These are phyloP conservation scores for Candida xiaguanensis DNA, from an alignment of 805 yeast species.

Conservation along the genomic window DNA sequence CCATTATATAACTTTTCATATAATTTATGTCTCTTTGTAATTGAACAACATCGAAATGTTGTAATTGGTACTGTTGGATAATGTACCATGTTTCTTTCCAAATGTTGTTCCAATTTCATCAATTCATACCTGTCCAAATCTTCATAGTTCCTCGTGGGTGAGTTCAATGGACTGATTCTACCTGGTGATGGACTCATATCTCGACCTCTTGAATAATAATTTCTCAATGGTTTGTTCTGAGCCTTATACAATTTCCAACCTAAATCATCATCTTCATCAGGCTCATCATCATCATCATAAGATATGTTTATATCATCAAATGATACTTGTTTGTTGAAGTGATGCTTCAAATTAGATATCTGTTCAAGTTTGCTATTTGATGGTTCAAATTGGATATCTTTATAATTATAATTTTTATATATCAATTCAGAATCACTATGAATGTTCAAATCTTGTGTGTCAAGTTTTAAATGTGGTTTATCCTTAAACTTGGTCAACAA, in stretches of 20 bases:
- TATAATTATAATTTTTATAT: neutral
- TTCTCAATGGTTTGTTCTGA: slow-evolving; percentile 3
- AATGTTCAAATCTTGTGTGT: neutral
- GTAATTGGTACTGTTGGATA: slow-evolving; percentile 41
- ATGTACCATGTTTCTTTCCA: slow-evolving; percentile 5
- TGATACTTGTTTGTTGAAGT: slow-evolving; percentile 37
- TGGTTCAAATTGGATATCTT: neutral
- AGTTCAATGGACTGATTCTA: slow-evolving; percentile 7
- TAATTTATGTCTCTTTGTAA: slow-evolving; percentile 43
- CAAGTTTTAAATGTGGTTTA: neutral
- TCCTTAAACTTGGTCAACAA: neutral
- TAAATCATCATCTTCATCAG: slow-evolving; percentile 13
- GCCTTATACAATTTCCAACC: slow-evolving; percentile 9
- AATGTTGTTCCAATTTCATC: slow-evolving; percentile 6
- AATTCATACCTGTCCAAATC: slow-evolving; percentile 1
- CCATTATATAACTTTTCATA: slow-evolving; percentile 46
- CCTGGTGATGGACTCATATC: slow-evolving; percentile 13
- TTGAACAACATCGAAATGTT: slow-evolving; percentile 40
- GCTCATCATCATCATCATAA: slow-evolving; percentile 19
- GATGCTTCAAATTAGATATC: slow-evolving; percentile 18
- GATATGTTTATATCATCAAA: slow-evolving; percentile 50
- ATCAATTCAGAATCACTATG: neutral
- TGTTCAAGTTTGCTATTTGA: neutral
- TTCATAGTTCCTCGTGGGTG: slow-evolving; percentile 12
- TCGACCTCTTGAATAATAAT: slow-evolving; percentile 12